Evolutionary conservation across 2,329 filamentous ascomycete genomes (phyloP).

Genomic region (Chlorencoelia australis): DNA sequence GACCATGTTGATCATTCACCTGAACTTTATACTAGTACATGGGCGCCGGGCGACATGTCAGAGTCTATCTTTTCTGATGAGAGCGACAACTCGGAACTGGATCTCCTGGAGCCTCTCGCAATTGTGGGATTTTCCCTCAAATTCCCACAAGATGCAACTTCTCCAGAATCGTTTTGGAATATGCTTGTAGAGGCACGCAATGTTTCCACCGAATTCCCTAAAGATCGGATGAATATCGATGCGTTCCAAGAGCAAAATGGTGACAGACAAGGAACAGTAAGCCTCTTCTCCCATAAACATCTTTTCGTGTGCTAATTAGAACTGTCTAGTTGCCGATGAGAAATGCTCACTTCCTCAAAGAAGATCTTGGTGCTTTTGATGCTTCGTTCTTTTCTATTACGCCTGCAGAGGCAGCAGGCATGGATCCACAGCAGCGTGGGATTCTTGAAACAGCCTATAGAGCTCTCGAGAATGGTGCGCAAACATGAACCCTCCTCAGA

Average conservation of each 20-base stretch:
- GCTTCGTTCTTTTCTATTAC: slow-evolving; percentile 16
- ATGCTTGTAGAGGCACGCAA: slow-evolving; percentile 35
- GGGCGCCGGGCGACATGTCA: too few species aligned
- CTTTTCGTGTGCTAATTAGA: too few species aligned
- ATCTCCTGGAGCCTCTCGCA: slow-evolving; percentile 32
- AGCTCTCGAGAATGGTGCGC: slow-evolving; percentile 23
- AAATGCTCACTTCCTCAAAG: slow-evolving; percentile 6
- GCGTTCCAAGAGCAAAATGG: slow-evolving; percentile 9
- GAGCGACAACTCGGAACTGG: neutral
- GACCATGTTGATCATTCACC: too few species aligned
- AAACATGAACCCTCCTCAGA: neutral
- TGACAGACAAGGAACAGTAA: neutral
- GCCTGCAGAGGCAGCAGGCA: slow-evolving; percentile 18
- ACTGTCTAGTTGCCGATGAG: slow-evolving; percentile 1
- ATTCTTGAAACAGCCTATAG: slow-evolving; percentile 33
- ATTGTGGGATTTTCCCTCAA: slow-evolving; percentile 42
- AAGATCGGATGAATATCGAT: slow-evolving; percentile 10
- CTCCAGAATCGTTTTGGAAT: slow-evolving; percentile 38
- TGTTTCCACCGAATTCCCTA: slow-evolving; percentile 35
- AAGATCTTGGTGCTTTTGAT: slow-evolving; percentile 14
- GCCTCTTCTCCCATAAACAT: neutral
- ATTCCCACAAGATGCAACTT: slow-evolving; percentile 40
- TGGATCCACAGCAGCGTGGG: slow-evolving; percentile 40
- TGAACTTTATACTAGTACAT: too few species aligned
- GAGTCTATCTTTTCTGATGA: neutral